phyloP scores from a whole-genome alignment of 2,329 filamentous ascomycete genomes.

The Aciculosporium take region DNA sequence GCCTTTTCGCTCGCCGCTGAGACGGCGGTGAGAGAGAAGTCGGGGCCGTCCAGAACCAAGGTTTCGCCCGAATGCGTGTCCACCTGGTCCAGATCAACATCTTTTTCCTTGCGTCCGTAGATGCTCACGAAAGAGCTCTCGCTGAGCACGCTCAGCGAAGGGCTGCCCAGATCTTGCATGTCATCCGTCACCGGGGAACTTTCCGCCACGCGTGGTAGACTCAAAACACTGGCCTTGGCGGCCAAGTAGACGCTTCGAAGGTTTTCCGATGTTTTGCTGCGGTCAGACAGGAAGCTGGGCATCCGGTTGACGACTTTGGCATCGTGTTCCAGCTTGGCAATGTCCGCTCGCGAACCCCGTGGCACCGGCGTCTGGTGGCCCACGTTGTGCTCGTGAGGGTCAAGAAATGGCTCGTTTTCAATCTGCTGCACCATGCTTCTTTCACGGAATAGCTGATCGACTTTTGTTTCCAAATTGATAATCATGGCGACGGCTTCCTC shows the following conservation, averaged over 20 bases:
- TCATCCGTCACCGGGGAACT: constrained; percentile 22
- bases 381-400: constrained; percentile 18
- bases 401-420: constrained; percentile 26
- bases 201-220: constrained; percentile 33
- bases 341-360: constrained; percentile 9
- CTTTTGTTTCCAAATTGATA: constrained; percentile 45
- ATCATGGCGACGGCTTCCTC: constrained; percentile 60
- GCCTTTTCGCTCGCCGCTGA: constrained; percentile 1
- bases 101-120: constrained; percentile 34
- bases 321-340: constrained; percentile 16
- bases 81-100: constrained; percentile 11
- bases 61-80: constrained; percentile 17
- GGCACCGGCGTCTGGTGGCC: constrained; percentile 12
- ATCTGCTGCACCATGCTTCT: constrained; percentile 37
- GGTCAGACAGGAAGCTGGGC: constrained; percentile 51
- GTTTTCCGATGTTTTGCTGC: constrained; percentile 44
- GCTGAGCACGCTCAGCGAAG: constrained; percentile 48
- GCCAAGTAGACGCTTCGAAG: constrained; percentile 45
- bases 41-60: constrained; percentile 15
- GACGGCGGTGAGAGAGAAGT: constrained; percentile 3
- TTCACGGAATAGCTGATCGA: constrained; percentile 40
- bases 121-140: constrained; percentile 54
- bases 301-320: constrained; percentile 35
- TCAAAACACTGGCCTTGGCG: constrained; percentile 32
- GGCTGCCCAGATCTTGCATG: constrained; percentile 34